These are phyloP conservation scores for Candida pseudocylindracea DNA, from an alignment of 1,139 yeast species.

Conservation along the genomic window DNA sequence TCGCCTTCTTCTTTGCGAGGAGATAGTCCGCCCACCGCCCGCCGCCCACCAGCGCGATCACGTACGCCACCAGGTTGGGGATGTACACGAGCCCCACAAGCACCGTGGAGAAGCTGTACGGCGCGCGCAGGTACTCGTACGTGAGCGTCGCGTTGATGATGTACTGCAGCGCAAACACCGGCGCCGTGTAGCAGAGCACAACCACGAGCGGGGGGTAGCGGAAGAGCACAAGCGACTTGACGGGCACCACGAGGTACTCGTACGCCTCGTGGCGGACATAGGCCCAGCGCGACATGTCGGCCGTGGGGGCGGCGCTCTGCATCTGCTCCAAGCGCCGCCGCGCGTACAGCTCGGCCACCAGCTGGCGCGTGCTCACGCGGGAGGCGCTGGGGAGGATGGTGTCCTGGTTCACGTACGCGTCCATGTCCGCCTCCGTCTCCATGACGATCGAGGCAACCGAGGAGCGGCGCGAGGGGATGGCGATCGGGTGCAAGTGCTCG, in stretches of 20 bases:
- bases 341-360: conserved; percentile 8
- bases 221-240: conserved; percentile 27
- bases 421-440: conserved; percentile 10
- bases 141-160: conserved; percentile 59
- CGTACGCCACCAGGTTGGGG: conserved; percentile 64
- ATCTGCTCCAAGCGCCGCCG: conserved; percentile 8
- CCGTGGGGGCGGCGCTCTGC: background rate
- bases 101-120: conserved; percentile 46
- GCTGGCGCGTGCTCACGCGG: conserved; percentile 13
- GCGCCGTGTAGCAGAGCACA: conserved; percentile 40
- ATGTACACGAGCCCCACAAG: conserved; percentile 59
- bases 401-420: conserved; percentile 5
- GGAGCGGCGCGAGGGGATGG: conserved; percentile 5
- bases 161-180: conserved; percentile 47
- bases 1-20: conserved; percentile 21
- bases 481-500: too few relatives aligned
- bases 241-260: conserved; percentile 21
- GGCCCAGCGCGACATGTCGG: background rate
- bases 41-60: conserved; percentile 51
- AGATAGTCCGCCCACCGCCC: conserved; percentile 63
- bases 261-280: conserved; percentile 6
- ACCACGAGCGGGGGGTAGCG: conserved; percentile 54
- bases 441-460: conserved; percentile 2
- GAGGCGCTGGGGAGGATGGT: conserved; percentile 16
- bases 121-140: conserved; percentile 33